These are phyloP conservation scores for Zygosaccharomyces pseudobailii DNA, from an alignment of 1,139 yeast genomes.

Conservation along the genomic window DNA sequence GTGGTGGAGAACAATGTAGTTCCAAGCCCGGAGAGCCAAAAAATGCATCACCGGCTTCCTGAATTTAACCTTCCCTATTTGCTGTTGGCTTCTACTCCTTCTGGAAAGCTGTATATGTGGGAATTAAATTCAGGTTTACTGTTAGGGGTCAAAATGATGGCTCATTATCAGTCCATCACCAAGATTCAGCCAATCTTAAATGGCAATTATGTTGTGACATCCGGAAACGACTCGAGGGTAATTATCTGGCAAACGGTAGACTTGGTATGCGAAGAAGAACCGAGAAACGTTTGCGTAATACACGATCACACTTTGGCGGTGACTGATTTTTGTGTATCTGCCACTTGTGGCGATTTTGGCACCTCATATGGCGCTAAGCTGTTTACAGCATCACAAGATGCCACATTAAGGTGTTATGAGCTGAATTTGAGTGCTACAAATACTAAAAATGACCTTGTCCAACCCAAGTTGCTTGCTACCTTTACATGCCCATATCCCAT, in stretches of 20 bases:
- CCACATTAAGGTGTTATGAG: constrained; percentile 67
- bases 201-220: constrained; percentile 66
- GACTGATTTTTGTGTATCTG: constrained; percentile 47
- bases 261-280: constrained; percentile 39
- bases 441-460: constrained; percentile 19
- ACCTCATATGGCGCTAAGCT: constrained; percentile 54
- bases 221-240: constrained; percentile 79
- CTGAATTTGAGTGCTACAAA: constrained; percentile 26
- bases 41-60: constrained; percentile 23
- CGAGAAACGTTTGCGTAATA: constrained; percentile 46
- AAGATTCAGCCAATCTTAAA: constrained; percentile 55
- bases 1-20: constrained; percentile 20
- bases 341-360: constrained; percentile 24
- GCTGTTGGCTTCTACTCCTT: constrained; percentile 48
- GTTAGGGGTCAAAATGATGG: constrained; percentile 60
- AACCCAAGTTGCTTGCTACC: constrained; percentile 53
- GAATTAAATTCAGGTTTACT: constrained; percentile 76
- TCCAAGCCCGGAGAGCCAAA: constrained; percentile 7
- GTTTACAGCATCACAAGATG: constrained; percentile 69
- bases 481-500: constrained; percentile 61
- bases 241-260: constrained; percentile 71
- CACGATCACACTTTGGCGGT: constrained; percentile 76
- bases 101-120: constrained; percentile 81
- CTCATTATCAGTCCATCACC: constrained; percentile 77
- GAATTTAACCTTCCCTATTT: constrained; percentile 58